phyloP scores from a whole-genome alignment of 768 basidiomycete species.

The Suillus subalutaceus region DNA sequence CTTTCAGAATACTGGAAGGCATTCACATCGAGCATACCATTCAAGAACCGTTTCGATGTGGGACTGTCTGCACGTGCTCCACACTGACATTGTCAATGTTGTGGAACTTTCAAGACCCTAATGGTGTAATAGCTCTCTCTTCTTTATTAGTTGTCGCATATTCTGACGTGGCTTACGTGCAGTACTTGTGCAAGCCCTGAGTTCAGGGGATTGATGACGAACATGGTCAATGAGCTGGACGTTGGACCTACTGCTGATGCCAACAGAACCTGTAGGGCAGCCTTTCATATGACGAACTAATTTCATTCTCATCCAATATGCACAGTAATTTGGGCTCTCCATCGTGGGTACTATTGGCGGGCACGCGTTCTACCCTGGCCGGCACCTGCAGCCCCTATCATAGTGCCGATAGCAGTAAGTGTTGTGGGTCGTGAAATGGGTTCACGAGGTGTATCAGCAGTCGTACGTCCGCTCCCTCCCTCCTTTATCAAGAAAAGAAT shows the following conservation, averaged over 20 bases:
- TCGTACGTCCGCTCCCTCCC: neutral
- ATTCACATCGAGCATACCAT: slow-evolving; percentile 15
- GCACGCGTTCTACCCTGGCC: neutral
- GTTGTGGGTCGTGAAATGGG: slow-evolving; percentile 1
- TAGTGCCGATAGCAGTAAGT: neutral
- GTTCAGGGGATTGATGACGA: neutral
- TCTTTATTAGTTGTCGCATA: neutral
- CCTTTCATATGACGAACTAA: neutral
- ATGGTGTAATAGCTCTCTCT: neutral
- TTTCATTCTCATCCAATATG: neutral
- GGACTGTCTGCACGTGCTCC: slow-evolving; percentile 20
- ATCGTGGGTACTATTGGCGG: neutral
- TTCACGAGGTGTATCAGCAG: slow-evolving; percentile 2
- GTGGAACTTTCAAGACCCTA: slow-evolving; percentile 24
- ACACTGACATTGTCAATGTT: slow-evolving; percentile 21
- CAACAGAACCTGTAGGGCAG: neutral
- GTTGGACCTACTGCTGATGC: neutral
- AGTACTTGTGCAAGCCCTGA: slow-evolving; percentile 5
- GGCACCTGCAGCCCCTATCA: slow-evolving; percentile 4
- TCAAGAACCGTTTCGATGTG: neutral
- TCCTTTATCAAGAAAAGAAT: neutral
- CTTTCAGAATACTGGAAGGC: slow-evolving; percentile 24
- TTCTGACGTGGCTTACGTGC: neutral
- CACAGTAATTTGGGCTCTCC: neutral
- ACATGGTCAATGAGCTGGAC: neutral